Percentiles rank a stretch among this genome's conserved stretches.
These are phyloP conservation scores for Calocybe gangraenosa DNA, from an alignment of 768 basidiomycete genomes.

Conservation along the genomic window DNA sequence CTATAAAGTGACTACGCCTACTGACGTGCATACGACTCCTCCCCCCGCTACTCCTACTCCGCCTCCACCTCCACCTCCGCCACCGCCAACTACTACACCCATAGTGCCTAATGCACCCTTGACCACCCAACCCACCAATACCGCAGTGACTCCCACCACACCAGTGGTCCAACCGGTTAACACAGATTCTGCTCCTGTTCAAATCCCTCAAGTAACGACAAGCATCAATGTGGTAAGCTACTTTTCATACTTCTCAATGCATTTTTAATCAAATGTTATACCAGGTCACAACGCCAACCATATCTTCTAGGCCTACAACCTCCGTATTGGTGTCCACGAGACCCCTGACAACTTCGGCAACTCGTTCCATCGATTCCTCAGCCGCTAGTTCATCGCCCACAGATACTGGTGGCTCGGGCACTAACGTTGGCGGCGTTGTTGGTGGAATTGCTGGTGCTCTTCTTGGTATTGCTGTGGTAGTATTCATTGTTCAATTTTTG, in stretches of 20 bases:
- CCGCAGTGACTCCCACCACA: no score
- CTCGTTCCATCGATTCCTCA: slow-evolving; percentile 10
- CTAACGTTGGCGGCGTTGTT: slow-evolving; percentile 28
- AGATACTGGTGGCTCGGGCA: slow-evolving; percentile 8
- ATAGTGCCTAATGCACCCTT: no score
- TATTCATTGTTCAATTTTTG: slow-evolving; percentile 41
- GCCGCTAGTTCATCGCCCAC: slow-evolving; percentile 17
- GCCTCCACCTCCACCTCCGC: neutral
- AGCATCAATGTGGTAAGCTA: slow-evolving; percentile 1
- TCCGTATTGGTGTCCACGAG: neutral
- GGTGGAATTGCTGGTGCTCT: slow-evolving; percentile 46
- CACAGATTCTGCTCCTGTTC: no score
- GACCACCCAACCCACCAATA: no score
- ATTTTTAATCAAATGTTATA: neutral
- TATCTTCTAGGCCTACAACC: neutral
- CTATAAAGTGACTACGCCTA: no score
- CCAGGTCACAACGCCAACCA: slow-evolving; percentile 5
- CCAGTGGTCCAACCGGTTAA: no score
- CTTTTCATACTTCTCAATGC: neutral
- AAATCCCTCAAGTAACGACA: neutral
- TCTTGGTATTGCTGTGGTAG: slow-evolving; percentile 34
- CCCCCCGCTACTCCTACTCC: slow-evolving; percentile 1
- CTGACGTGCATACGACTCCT: neutral
- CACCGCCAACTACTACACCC: slow-evolving; percentile 1
- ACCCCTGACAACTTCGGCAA: neutral